Base-by-base conservation (phyloP, 352 stramenopile species). In the Lagenidium giganteum region DNA sequence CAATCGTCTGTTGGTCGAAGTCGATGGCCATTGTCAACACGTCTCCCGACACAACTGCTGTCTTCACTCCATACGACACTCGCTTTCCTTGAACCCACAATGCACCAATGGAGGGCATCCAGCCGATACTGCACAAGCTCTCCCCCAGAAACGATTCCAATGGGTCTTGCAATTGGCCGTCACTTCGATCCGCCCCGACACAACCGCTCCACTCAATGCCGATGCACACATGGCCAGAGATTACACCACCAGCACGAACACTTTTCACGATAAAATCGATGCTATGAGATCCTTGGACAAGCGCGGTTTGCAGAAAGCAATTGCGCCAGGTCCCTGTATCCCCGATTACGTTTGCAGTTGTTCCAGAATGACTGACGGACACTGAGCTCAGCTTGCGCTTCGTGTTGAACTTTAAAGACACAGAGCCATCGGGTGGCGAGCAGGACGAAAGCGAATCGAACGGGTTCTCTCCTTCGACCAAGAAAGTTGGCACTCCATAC, bases 401-500 rank as follows among this genome's bases (percentile, higher is more conserved):
- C 1, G 53, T 43, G 39, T 82, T 77, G 28, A 94, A 92, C 47
- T 72, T 72, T 20, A 92, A 28, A 2, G 57, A 47, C 17, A 70
- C 54, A 8, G 64, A 66, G 4, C 82, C 82, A n/a, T n/a, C n/a
- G n/a, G n/a, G n/a, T n/a, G n/a, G n/a, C n/a, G n/a, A n/a, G n/a
- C n/a, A n/a, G n/a, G n/a, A n/a, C n/a, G n/a, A n/a, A n/a, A n/a
- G n/a, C n/a, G n/a, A n/a, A n/a, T n/a, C n/a, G 27, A 83, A 69
- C 2, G 78, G 59, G 9, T 71, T 83, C 47, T 91, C 79, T 13
- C 82, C 80, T 54, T 90, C 71, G 13, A 94, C 78, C 9, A 90
- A 49, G 38, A 94, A 92, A 2, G 83, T 94, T 9, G 83, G 83
- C 0, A 94, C 83, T 26, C 83, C 83, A 41, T 94, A 94, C 0